These are phyloP conservation scores for Pugionium dolabratum DNA, from an alignment of 345 rosid species.

Conservation along the genomic window DNA sequence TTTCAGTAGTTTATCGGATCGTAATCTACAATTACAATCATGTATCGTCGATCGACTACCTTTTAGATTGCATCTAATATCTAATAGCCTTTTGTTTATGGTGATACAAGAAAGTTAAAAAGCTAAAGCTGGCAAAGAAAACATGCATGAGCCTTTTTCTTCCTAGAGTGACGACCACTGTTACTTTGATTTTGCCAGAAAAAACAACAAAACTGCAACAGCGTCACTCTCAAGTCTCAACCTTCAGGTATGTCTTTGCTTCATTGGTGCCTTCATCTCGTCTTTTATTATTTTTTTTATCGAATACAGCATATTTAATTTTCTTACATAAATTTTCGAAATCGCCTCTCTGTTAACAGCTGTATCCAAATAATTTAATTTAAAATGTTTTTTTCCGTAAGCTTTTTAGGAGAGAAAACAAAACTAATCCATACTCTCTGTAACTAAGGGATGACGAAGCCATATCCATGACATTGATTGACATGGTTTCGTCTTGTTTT, in stretches of 20 bases:
- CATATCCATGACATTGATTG: slow-evolving; percentile 15
- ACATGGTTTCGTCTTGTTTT: slow-evolving; percentile 22
- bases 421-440: slow-evolving; percentile 24
- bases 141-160: no score
- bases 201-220: no score
- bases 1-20: no score
- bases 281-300: not conserved
- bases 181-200: no score
- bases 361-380: slow-evolving; percentile 20
- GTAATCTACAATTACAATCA: no score
- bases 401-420: not conserved
- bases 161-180: no score
- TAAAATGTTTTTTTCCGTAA: not conserved
- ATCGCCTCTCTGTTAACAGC: slow-evolving; percentile 41
- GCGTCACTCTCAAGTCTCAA: slow-evolving; percentile 40
- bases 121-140: no score
- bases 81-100: no score
- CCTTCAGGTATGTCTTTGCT: slow-evolving; percentile 33
- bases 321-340: slow-evolving; percentile 13
- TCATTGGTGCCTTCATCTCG: slow-evolving; percentile 39
- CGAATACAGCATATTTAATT: slow-evolving; percentile 32
- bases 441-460: slow-evolving; percentile 13
- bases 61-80: no score
- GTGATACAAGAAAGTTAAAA: no score
- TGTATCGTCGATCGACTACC: no score